Evolutionary conservation across 164 flowering plant species (phyloP), one percentile per base, ranked within the genome.

Genomic region (Vitis vinifera): DNA sequence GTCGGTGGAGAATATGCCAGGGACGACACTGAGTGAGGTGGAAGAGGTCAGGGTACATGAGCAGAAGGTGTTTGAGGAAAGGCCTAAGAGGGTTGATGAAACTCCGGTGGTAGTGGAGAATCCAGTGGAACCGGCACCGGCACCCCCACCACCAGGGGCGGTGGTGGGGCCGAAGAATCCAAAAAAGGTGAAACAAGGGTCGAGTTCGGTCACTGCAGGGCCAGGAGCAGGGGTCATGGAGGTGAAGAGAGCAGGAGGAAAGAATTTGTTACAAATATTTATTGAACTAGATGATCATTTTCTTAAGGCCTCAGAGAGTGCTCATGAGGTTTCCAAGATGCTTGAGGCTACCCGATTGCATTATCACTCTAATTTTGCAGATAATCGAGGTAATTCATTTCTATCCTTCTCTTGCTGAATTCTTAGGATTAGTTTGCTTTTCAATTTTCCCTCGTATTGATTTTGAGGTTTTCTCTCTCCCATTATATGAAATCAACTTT

Each of bases 361-460:
- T 74, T 87, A 87, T 63, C 93, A 89, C 71, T 89, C 93, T 3
- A 89, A 87, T 73, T 89, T 87, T 63, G 93, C 93, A 1, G 91
- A 89, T 76, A 86, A 86, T 75, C 75, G 88, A 67, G 92, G 92
- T 88, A 65, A 78, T 62, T 9, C 44, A 37, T 37, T 37, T 37
- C 44, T 37, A 37, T 37, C 7, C 44, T 3, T 27, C 52, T 9
- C 23, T 62, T 17, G 44, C 44, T 37, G 17, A 23, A 19, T 29
- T 17, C n/a, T 30, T 13, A 60, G 4, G 7, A 47, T 17, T 19
- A 47, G 1, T 15, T 8, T 60, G 48, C 31, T 60, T 37, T 37
- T 37, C 6, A 37, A 37, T 37, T 37, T 37, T 3, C 7, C 44
- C 6, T 6, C 44, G 7, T 37, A 37, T 37, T 37, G 44, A 37